Conservation (phyloP, 257 asterid genomes). For the Nicotiana undulata region DNA sequence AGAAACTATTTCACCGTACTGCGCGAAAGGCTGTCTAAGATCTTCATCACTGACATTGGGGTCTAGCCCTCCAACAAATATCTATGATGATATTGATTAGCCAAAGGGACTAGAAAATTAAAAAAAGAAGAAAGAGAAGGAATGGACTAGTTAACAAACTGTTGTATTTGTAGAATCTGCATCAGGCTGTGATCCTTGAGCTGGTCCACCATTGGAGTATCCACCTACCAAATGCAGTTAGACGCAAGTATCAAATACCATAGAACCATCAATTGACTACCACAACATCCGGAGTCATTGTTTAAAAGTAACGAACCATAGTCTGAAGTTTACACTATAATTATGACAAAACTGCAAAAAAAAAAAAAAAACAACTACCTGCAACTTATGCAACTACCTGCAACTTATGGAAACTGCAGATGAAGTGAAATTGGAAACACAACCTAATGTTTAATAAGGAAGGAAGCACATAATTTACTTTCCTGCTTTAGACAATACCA, state of each 20-base stretch:
- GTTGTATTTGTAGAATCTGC: conserved; percentile 83
- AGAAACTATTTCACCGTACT: conserved; percentile 72
- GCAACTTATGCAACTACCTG: neutral
- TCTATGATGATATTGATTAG: conserved; percentile 41
- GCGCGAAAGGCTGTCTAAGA: conserved; percentile 77
- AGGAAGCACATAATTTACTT: neutral
- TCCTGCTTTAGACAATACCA: neutral
- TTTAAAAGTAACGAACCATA: neutral
- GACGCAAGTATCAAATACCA: neutral
- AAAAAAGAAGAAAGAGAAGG: neutral
- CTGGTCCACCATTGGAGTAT: conserved; percentile 57
- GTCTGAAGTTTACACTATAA: neutral
- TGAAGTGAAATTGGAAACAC: conserved; percentile 1
- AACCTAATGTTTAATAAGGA: neutral
- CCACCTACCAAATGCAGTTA: conserved; percentile 49
- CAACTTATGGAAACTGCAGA: neutral
- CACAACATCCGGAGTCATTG: neutral
- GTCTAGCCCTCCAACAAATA: conserved; percentile 94
- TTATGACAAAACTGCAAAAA: neutral
- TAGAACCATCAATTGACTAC: neutral
- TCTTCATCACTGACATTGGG: conserved; percentile 77
- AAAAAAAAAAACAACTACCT: too few relatives aligned
- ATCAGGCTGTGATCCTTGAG: conserved; percentile 65
- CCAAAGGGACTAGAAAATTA: conserved; percentile 7
- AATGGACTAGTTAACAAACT: conserved; percentile 44